Evolutionary conservation across 805 yeast genomes (phyloP).

Genomic region (Starmera quercuum): DNA sequence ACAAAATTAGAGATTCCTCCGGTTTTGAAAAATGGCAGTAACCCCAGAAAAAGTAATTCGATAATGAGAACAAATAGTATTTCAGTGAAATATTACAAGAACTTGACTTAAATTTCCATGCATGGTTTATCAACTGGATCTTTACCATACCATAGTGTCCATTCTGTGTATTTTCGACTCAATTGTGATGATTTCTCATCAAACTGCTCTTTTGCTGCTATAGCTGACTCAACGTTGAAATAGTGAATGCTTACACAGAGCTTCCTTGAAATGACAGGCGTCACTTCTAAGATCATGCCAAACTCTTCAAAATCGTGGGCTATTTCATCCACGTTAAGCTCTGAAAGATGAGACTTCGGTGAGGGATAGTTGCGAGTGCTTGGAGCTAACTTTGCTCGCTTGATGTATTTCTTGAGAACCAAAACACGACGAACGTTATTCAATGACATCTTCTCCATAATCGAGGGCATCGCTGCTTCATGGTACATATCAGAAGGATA

Average conservation of each 20-base stretch:
- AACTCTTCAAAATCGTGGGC: constrained; percentile 42
- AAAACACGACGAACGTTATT: constrained; percentile 51
- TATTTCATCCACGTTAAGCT: constrained; percentile 37
- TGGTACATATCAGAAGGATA: constrained; percentile 4
- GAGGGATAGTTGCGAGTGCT: constrained; percentile 29
- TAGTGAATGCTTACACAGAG: constrained; percentile 55
- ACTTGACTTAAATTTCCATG: constrained; percentile 10
- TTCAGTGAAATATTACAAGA: background rate
- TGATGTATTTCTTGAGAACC: constrained; percentile 33
- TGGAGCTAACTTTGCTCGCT: constrained; percentile 9
- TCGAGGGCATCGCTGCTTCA: constrained; percentile 9
- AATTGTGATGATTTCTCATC: constrained; percentile 27
- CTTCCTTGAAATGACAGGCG: constrained; percentile 61
- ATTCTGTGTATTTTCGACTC: constrained; percentile 40
- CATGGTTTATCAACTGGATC: constrained; percentile 60
- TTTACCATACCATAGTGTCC: constrained; percentile 61
- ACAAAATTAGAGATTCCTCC: background rate
- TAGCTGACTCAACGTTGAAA: constrained; percentile 50
- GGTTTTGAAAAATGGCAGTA: too few species aligned
- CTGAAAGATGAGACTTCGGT: constrained; percentile 34
- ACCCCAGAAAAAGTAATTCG: too few species aligned
- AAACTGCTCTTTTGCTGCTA: constrained; percentile 45
- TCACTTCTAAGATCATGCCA: constrained; percentile 55
- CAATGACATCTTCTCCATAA: constrained; percentile 24
- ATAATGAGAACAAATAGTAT: background rate